A percentile compares a stretch with the other conserved stretches of the same genome.
Conservation (phyloP, 306 rosid species). For the Dalbergia cochinchinensis region DNA sequence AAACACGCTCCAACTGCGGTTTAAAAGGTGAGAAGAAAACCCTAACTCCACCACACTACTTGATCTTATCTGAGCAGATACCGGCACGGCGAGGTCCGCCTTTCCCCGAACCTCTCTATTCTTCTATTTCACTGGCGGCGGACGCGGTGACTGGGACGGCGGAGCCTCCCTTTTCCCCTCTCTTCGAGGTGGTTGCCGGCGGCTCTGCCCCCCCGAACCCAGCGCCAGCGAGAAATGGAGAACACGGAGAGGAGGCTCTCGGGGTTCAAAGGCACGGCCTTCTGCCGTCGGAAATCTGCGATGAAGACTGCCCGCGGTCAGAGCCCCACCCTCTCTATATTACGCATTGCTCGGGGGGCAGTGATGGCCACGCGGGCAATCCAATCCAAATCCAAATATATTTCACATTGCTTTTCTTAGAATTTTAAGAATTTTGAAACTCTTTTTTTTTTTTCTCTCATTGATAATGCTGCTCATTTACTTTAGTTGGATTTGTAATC, state of each 20-base stretch:
- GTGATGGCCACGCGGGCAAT: conserved; percentile 41
- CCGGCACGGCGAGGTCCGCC: background rate
- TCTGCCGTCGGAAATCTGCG: conserved; percentile 19
- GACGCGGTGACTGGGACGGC: background rate
- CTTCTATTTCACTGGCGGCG: background rate
- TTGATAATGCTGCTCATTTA: too few relatives aligned
- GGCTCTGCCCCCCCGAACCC: background rate
- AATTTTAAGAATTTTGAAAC: background rate
- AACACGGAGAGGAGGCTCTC: background rate
- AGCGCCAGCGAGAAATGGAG: background rate
- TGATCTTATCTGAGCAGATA: conserved; percentile 43
- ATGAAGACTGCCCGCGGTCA: conserved; percentile 45
- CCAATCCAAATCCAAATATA: background rate
- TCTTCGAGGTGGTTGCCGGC: background rate
- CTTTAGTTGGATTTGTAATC: background rate
- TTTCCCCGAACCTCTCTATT: background rate
- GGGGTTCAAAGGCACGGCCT: background rate
- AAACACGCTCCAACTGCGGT: too few relatives aligned
- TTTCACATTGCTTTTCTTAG: background rate
- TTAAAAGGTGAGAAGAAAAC: background rate
- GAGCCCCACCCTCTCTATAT: conserved; percentile 6
- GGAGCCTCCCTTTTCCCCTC: background rate
- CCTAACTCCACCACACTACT: conserved; percentile 1
- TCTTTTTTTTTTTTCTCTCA: too few relatives aligned
- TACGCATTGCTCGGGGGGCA: conserved; percentile 1